Percentiles rank a stretch among this genome's conserved stretches.
Evolutionary conservation across 495 filamentous ascomycete species (phyloP).

Genomic region (Penicillium cataractarum): DNA sequence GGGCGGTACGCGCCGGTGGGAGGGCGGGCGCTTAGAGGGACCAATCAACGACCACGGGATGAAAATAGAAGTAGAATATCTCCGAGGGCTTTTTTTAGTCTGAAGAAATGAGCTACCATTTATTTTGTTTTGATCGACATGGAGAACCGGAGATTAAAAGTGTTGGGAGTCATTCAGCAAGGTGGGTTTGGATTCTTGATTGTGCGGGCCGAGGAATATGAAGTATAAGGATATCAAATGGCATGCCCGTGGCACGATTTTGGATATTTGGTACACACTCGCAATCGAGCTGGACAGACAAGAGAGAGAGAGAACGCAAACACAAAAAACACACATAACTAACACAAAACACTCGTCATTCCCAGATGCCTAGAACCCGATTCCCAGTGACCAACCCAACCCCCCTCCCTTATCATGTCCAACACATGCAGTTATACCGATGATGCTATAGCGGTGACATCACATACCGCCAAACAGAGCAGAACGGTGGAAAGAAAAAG

Average conservation of each 20-base stretch:
- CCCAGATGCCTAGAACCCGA: slow-evolving; percentile 17
- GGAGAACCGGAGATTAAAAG: neutral
- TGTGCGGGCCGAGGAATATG: neutral
- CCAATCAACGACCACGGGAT: slow-evolving; percentile 10
- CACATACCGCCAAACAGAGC: neutral
- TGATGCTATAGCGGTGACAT: slow-evolving; percentile 5
- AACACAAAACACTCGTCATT: slow-evolving; percentile 1
- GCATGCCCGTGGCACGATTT: slow-evolving; percentile 21
- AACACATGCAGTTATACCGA: slow-evolving; percentile 19
- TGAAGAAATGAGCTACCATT: neutral
- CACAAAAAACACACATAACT: slow-evolving; percentile 3
- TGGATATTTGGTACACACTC: slow-evolving; percentile 32
- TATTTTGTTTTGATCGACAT: neutral
- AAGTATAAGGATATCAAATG: slow-evolving; percentile 21
- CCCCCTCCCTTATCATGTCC: slow-evolving; percentile 16
- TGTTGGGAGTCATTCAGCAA: neutral
- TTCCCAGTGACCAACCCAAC: slow-evolving; percentile 13
- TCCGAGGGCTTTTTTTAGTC: slow-evolving; percentile 6
- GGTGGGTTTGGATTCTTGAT: neutral
- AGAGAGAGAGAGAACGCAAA: slow-evolving; percentile 14
- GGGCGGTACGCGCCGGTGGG: slow-evolving; percentile 30
- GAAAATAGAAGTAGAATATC: slow-evolving; percentile 19
- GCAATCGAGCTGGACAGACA: slow-evolving; percentile 2
- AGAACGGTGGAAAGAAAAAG: slow-evolving; percentile 16
- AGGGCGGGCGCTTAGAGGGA: slow-evolving; percentile 8